Conservation (phyloP, 208 protist genomes). For the Trypanosoma avium region DNA sequence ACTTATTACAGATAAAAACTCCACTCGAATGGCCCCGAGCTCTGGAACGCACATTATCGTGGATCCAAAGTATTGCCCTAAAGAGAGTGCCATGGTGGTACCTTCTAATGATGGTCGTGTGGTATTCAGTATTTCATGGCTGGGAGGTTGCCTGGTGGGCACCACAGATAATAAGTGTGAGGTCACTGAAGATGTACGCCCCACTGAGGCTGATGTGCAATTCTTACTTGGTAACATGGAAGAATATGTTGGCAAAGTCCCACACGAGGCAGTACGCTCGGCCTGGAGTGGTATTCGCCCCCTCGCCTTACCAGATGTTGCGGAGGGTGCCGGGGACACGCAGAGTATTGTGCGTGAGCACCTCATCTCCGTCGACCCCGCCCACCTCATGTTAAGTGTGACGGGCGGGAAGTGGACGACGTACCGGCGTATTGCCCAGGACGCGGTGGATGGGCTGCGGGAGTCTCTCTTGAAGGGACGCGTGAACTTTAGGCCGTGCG, state of each 20-base stretch:
- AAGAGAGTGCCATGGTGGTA: slow-evolving; percentile 80
- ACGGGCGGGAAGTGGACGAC: slow-evolving; percentile 96
- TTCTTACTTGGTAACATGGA: slow-evolving; percentile 85
- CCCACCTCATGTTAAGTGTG: slow-evolving; percentile 79
- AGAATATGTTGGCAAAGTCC: slow-evolving; percentile 63
- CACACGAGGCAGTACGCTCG: slow-evolving; percentile 64
- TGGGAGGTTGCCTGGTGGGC: slow-evolving; percentile 92
- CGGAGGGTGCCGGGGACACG: slow-evolving; percentile 33
- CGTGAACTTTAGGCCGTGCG: slow-evolving; percentile 46
- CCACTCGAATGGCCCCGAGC: slow-evolving; percentile 65
- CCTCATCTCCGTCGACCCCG: slow-evolving; percentile 74
- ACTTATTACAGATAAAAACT: slow-evolving; percentile 53
- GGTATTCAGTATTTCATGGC: slow-evolving; percentile 93
- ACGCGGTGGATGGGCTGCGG: slow-evolving; percentile 75
- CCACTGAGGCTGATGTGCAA: slow-evolving; percentile 70
- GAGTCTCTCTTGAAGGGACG: slow-evolving; percentile 46
- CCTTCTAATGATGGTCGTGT: slow-evolving; percentile 94
- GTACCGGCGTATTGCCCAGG: slow-evolving; percentile 94
- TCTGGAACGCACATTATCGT: slow-evolving; percentile 88
- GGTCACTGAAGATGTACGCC: slow-evolving; percentile 59
- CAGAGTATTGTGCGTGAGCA: slow-evolving; percentile 93
- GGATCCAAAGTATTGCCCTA: slow-evolving; percentile 77
- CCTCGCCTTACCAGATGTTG: slow-evolving; percentile 41
- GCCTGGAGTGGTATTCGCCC: slow-evolving; percentile 89
- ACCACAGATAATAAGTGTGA: slow-evolving; percentile 89